Conservation (phyloP, 2,329 filamentous ascomycete species). For the Botrytis galanthina region DNA sequence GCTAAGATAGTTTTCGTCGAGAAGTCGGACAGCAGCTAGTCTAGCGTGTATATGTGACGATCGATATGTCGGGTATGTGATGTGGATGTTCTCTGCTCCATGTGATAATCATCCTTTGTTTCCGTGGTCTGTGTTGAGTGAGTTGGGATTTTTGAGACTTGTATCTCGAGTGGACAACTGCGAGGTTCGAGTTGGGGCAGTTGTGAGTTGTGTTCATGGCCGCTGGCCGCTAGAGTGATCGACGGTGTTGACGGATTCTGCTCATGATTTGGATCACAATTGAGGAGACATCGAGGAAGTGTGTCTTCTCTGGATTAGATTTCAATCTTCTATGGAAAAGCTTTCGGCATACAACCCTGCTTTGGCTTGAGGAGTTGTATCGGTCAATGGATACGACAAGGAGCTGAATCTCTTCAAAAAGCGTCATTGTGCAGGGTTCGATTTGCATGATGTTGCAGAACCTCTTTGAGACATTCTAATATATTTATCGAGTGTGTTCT, state of each 20-base stretch:
- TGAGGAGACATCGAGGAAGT: neutral
- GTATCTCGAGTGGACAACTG: neutral
- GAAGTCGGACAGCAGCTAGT: too few species aligned
- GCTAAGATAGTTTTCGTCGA: too few species aligned
- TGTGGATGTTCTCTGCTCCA: too few species aligned
- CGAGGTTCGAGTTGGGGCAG: neutral
- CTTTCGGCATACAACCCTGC: neutral
- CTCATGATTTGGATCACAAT: neutral
- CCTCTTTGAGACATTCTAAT: too few species aligned
- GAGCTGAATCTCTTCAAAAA: too few species aligned
- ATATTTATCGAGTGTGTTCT: too few species aligned
- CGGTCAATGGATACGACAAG: neutral
- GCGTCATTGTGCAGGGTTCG: too few species aligned
- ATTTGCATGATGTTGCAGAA: neutral
- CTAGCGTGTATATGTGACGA: too few species aligned
- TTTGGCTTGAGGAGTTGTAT: neutral
- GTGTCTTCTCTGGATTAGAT: neutral
- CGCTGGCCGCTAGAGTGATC: neutral
- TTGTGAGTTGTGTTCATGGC: neutral
- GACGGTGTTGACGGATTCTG: neutral
- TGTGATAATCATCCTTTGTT: too few species aligned
- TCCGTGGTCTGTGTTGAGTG: too few species aligned
- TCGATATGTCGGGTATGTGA: too few species aligned
- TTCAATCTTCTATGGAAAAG: neutral
- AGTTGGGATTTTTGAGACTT: too few species aligned